These are phyloP conservation scores for Fusarium equiseti DNA, from an alignment of 2,329 filamentous ascomycete species.

Conservation along the genomic window DNA sequence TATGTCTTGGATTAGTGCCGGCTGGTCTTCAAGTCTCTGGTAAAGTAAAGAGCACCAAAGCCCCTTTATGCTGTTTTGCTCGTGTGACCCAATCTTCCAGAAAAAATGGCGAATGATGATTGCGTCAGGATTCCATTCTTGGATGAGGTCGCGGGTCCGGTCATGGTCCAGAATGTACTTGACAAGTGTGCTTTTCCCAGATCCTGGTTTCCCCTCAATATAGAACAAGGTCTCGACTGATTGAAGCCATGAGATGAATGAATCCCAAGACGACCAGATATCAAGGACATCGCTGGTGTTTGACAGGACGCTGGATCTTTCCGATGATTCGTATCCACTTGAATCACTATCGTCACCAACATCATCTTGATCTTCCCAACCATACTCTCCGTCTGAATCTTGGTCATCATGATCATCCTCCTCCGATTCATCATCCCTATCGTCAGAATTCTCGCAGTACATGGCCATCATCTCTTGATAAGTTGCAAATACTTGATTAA, in stretches of 20 bases:
- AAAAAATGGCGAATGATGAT: background rate
- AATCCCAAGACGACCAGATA: accelerated
- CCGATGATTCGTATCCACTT: accelerated
- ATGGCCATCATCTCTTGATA: accelerated
- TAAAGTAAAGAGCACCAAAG: background rate
- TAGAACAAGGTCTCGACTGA: background rate
- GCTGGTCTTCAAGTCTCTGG: accelerated
- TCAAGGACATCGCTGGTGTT: accelerated
- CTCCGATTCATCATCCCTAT: background rate
- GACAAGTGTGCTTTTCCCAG: conserved; percentile 29
- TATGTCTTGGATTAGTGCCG: accelerated
- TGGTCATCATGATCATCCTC: background rate
- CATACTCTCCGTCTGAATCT: background rate
- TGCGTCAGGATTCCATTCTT: accelerated
- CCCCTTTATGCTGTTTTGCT: background rate
- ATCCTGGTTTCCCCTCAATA: conserved; percentile 30
- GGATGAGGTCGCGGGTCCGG: background rate
- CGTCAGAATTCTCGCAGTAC: accelerated
- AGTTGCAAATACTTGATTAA: background rate
- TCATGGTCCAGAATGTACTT: conserved; percentile 9
- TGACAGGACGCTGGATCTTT: accelerated
- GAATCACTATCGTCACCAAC: too few species aligned
- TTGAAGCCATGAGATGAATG: background rate
- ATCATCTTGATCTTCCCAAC: too few species aligned
- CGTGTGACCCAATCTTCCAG: background rate